Evolutionary conservation across 441 rosid genomes (phyloP).

Genomic region (Corymbia calophylla): DNA sequence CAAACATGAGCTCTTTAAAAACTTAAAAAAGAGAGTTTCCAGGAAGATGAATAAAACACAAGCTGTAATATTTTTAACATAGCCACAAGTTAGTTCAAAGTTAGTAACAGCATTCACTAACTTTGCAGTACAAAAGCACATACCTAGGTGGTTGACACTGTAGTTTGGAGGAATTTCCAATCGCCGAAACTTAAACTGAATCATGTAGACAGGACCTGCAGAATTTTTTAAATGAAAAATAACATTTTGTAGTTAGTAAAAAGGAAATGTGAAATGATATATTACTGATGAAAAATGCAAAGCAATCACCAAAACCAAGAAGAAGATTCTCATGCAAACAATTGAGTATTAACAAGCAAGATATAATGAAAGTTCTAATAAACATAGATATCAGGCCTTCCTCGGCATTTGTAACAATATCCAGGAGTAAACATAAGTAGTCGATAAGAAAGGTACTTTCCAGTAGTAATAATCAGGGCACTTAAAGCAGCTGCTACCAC

Average conservation of each 20-base stretch:
- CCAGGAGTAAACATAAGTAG: neutral
- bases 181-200: constrained; percentile 92
- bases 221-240: neutral
- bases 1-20: neutral
- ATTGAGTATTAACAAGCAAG: neutral
- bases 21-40: neutral
- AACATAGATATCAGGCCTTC: neutral
- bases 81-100: neutral
- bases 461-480: neutral
- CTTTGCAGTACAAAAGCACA: neutral
- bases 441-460: neutral
- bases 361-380: neutral
- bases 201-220: constrained; percentile 76
- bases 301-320: neutral
- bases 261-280: neutral
- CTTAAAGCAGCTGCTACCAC: neutral
- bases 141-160: constrained; percentile 74
- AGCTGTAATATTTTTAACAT: neutral
- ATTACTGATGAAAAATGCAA: neutral
- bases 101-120: neutral
- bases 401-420: neutral
- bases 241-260: constrained; percentile 1
- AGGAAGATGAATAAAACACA: neutral
- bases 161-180: constrained; percentile 91
- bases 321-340: neutral